Percentiles rank a stretch among this genome's conserved stretches.
These are phyloP conservation scores for Solanum dulcamara DNA, from an alignment of 257 asterid genomes.

Conservation along the genomic window DNA sequence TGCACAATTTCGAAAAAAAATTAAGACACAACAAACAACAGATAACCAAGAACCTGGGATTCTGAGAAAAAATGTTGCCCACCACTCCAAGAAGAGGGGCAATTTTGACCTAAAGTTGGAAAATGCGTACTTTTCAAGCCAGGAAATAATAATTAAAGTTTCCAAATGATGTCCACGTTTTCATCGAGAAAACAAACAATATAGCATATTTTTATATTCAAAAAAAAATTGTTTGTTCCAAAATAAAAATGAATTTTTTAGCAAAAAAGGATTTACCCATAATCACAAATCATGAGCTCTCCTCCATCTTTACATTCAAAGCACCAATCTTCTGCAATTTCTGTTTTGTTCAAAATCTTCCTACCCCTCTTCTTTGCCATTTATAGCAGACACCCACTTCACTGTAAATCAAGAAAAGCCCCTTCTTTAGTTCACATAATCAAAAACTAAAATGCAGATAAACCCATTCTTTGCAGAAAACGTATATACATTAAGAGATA, in stretches of 20 bases:
- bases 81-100: neutral
- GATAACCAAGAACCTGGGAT: neutral
- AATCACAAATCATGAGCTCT: conserved; percentile 49
- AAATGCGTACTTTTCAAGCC: neutral
- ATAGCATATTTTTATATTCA: neutral
- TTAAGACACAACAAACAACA: neutral
- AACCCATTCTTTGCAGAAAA: neutral
- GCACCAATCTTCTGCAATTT: conserved; percentile 58
- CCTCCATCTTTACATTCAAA: conserved; percentile 86
- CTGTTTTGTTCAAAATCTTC: conserved; percentile 29
- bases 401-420: neutral
- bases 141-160: neutral
- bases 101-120: neutral
- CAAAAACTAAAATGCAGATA: neutral
- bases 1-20: neutral
- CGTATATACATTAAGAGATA: neutral
- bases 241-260: neutral
- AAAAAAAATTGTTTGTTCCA: neutral
- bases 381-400: neutral
- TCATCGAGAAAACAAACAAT: neutral
- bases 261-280: conserved; percentile 20
- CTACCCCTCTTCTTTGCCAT: conserved; percentile 25
- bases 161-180: neutral
- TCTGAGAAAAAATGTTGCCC: neutral
- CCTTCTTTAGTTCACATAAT: neutral